These are phyloP conservation scores for Pezicula radicicola DNA, from an alignment of 2,329 filamentous ascomycete genomes.

Conservation along the genomic window DNA sequence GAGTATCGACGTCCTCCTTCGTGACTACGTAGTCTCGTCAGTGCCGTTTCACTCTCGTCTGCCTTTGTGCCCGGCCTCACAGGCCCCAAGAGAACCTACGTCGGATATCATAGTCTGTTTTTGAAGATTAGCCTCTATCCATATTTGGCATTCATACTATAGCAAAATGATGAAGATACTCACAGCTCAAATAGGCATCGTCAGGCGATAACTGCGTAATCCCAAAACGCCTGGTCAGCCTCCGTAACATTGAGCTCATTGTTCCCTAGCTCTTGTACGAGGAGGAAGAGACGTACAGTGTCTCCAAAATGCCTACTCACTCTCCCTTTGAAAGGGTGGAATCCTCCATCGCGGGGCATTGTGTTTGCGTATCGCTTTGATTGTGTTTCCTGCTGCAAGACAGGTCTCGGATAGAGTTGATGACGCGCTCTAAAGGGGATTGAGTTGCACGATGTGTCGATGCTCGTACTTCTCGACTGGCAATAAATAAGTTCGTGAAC, in stretches of 20 bases:
- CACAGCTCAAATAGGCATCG: conserved; percentile 69
- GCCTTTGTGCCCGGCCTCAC: background rate
- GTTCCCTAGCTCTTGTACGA: background rate
- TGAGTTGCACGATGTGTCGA: background rate
- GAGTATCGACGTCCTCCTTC: conserved; percentile 80
- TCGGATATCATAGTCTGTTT: conserved; percentile 60
- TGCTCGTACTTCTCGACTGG: background rate
- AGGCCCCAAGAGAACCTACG: conserved; percentile 40
- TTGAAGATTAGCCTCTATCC: conserved; percentile 8
- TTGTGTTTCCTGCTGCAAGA: background rate
- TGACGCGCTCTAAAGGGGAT: background rate
- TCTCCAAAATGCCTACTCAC: conserved; percentile 49
- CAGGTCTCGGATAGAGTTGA: background rate
- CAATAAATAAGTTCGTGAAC: background rate
- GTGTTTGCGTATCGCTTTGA: background rate
- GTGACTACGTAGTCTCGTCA: conserved; percentile 58
- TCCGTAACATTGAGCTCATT: conserved; percentile 2
- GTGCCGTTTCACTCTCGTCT: conserved; percentile 7
- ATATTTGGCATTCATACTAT: background rate
- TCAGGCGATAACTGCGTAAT: conserved; percentile 51
- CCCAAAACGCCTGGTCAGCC: conserved; percentile 16
- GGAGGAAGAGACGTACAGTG: conserved; percentile 32
- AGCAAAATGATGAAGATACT: conserved; percentile 30
- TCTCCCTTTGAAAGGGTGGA: conserved; percentile 51
- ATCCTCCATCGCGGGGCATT: conserved; percentile 31